These are phyloP conservation scores for Lyophyllum semitale DNA, from an alignment of 768 basidiomycete genomes.

Conservation along the genomic window DNA sequence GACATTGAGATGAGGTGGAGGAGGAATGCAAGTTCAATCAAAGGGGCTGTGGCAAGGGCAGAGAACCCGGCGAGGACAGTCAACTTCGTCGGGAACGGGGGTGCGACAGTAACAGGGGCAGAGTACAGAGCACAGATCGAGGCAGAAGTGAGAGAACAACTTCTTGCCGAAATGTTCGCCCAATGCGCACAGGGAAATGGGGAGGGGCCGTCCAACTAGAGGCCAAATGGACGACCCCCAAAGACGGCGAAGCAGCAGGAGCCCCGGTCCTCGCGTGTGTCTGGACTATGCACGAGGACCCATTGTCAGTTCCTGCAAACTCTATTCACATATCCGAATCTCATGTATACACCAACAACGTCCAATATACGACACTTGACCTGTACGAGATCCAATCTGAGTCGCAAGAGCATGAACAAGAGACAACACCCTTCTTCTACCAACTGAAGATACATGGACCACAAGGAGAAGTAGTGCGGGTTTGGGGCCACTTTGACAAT, in stretches of 20 bases:
- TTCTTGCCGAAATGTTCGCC: not conserved
- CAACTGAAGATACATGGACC: not conserved
- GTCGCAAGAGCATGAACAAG: not conserved
- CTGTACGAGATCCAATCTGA: not conserved
- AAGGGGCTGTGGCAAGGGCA: not conserved
- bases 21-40: conserved; percentile 13
- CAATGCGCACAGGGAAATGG: conserved; percentile 19
- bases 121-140: conserved; percentile 3
- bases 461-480: not conserved
- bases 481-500: conserved; percentile 19
- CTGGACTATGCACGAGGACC: not conserved
- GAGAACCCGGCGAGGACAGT: not conserved
- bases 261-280: not conserved
- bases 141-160: not conserved
- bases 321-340: not conserved
- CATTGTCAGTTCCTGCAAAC: not conserved
- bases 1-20: conserved; percentile 18
- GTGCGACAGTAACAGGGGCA: not conserved
- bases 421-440: conserved; percentile 4
- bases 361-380: not conserved
- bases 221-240: conserved; percentile 13
- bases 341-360: not conserved
- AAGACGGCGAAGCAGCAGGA: not conserved
- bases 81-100: not conserved
- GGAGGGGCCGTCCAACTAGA: conserved; percentile 22